Base-by-base conservation (phyloP, 2,329 filamentous ascomycete genomes). In the Colletotrichum aenigma region DNA sequence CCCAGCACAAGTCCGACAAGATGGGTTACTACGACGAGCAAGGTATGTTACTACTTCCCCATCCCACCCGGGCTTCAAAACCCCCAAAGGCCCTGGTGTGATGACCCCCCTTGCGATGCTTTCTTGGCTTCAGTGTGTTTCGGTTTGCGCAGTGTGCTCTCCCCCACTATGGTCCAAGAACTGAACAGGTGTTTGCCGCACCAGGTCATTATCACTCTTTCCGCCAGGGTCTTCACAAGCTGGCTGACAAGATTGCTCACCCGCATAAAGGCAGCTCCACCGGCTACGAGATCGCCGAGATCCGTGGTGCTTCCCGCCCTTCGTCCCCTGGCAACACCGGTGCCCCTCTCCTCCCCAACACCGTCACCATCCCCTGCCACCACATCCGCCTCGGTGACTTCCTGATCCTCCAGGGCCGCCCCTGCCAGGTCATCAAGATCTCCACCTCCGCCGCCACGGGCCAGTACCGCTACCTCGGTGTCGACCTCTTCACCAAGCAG, bases 361-460 rank as follows among this genome's bases (percentile, higher is more conserved):
- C 95, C 82, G 96, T 98, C 86, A 96, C 96, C 85, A 98, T 99
- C 87, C 97, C 97, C 80, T 98, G 96, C 94, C 95, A 99, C 93
- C 97, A 98, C 92, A 96, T 99, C 90, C 97, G 97, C 90, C 95
- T 98, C 83, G 97, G 97, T 87, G 97, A 99, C 88, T 95, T 99
- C 89, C 89, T 99, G 88, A 97, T 98, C 90, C 95, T 99, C 81
- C 97, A 99, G 92, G 96, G 96, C 87, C 96, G 97, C 82, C 96
- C 97, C 84, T 98, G 96, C 94, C 97, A 99, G 93, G 96, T 99
- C 87, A 99, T 99, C 91, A 96, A 96, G 86, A 98, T 99, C 93
- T 98, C 96, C 81, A 98, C 96, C 88, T 98, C 96, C 74, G 92
- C 95, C 81, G 96, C 98, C 90, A 99, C 97, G 78, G 97, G 97